Evolutionary conservation across 768 basidiomycete genomes (phyloP), one percentile per base, ranked within the genome.

Genomic region (Candolleomyces efflorescens): DNA sequence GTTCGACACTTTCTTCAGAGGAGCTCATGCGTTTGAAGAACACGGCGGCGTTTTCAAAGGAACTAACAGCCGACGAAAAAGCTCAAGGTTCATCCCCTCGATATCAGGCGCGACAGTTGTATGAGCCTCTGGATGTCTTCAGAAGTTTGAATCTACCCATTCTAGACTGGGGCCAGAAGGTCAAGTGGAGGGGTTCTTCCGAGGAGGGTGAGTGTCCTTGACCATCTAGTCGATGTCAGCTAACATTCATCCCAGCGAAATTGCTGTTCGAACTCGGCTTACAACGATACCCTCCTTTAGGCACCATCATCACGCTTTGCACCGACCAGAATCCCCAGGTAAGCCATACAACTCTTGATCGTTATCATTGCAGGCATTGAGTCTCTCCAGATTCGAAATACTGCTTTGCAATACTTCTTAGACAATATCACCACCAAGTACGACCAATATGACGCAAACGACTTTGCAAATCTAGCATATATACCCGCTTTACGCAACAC

Each of bases 11-110:
- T 52, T 76, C 72, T 9, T 54, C 65, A 2, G 77, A 78, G 57
- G 82, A 83, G 62, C 69, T 76, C 65, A 63, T 70, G 23, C 92
- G 72, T 63, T 82, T 63, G 38, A 79, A 58, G 73, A 80, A 61
- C 82, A 99, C 96, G 6, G 76, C 86, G 6, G 93, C 92, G 1
- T 94, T 98, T 65, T 82, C 82, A 0, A 79, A 75, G 60, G 90
- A 90, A 66, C 68, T 64, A n/a, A 59, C 62, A 3, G 56, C 55
- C n/a, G 18, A 64, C 54, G 43, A 62, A 50, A 59, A 63, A 53
- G 56, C 51, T 48, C 56, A 59, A 53, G 56, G 70, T 58, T 82
- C 80, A 63, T 69, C 71, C 6, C 62, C 65, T 18, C 76, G 92
- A 20, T 82, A 76, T 64, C 84, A 77, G 43, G 90, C 93, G 0